These are phyloP conservation scores for Phytophthora macrochlamydospora DNA, from an alignment of 352 stramenopile species.

Conservation along the genomic window DNA sequence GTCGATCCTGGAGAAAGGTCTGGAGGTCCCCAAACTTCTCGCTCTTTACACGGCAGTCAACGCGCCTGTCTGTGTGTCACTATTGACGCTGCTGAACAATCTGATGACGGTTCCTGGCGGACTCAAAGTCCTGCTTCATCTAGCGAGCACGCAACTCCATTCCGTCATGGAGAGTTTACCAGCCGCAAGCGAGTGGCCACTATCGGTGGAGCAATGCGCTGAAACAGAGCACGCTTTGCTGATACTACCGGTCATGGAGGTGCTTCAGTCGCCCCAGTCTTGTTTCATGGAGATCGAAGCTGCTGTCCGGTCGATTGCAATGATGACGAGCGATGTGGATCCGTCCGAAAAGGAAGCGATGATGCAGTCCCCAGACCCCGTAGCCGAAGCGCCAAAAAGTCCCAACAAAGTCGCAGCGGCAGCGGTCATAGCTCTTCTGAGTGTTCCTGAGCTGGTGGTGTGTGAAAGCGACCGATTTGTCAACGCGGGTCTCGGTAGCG, in stretches of 20 bases:
- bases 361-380: slow-evolving; percentile 12
- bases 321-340: slow-evolving; percentile 35
- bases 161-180: neutral
- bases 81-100: slow-evolving; percentile 35
- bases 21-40: slow-evolving; percentile 29
- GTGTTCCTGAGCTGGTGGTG: slow-evolving; percentile 20
- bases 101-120: slow-evolving; percentile 40
- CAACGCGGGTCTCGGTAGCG: slow-evolving; percentile 41
- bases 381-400: slow-evolving; percentile 17
- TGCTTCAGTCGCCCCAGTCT: slow-evolving; percentile 41
- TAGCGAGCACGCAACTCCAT: slow-evolving; percentile 25
- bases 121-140: slow-evolving; percentile 36
- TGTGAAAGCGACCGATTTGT: slow-evolving; percentile 47
- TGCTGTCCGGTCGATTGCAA: slow-evolving; percentile 31
- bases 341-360: slow-evolving; percentile 7
- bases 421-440: neutral
- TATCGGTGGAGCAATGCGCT: slow-evolving; percentile 25
- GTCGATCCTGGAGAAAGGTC: slow-evolving; percentile 34
- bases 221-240: slow-evolving; percentile 34
- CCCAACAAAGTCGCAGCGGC: slow-evolving; percentile 17
- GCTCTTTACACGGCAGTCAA: slow-evolving; percentile 26
- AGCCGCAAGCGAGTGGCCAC: slow-evolving; percentile 21
- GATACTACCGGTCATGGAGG: slow-evolving; percentile 39
- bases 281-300: slow-evolving; percentile 57
- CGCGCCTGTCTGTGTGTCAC: slow-evolving; percentile 36